Conservation (phyloP, 371 early-diverging fungal species). For the Rhizomucor miehei region DNA sequence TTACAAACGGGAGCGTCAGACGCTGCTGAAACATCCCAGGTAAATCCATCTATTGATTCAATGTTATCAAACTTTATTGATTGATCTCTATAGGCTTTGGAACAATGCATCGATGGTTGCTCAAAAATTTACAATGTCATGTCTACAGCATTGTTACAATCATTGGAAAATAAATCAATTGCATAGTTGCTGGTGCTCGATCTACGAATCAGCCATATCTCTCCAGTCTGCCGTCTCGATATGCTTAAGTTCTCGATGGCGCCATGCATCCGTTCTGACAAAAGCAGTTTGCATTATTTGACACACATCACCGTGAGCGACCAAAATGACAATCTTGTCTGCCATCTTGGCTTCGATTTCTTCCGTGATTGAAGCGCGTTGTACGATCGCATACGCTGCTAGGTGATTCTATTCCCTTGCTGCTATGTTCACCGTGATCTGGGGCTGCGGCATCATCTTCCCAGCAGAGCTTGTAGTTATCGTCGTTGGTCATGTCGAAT, state of each 20-base stretch:
- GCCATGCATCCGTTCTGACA: conserved; percentile 32
- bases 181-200: conserved; percentile 1
- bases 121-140: conserved; percentile 82
- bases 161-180: conserved; percentile 19
- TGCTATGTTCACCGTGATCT: conserved; percentile 41
- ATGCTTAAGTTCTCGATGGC: conserved; percentile 41
- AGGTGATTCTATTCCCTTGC: conserved; percentile 31
- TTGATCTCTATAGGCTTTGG: conserved; percentile 59
- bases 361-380: conserved; percentile 32
- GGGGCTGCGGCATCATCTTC: conserved; percentile 30
- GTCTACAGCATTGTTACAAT: conserved; percentile 46
- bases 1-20: conserved; percentile 79
- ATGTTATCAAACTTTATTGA: neutral
- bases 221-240: conserved; percentile 49
- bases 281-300: conserved; percentile 44
- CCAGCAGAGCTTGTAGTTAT: conserved; percentile 39
- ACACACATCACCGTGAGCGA: conserved; percentile 48
- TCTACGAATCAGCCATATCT: conserved; percentile 15
- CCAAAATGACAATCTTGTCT: conserved; percentile 36
- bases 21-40: conserved; percentile 46
- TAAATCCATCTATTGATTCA: conserved; percentile 23
- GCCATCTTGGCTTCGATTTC: conserved; percentile 39
- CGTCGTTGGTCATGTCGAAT: conserved; percentile 40
- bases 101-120: conserved; percentile 80
- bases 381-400: conserved; percentile 39